A percentile compares a stretch with the other conserved stretches of the same genome.
Conservation (phyloP, 345 rosid genomes). For the Viola odorata region DNA sequence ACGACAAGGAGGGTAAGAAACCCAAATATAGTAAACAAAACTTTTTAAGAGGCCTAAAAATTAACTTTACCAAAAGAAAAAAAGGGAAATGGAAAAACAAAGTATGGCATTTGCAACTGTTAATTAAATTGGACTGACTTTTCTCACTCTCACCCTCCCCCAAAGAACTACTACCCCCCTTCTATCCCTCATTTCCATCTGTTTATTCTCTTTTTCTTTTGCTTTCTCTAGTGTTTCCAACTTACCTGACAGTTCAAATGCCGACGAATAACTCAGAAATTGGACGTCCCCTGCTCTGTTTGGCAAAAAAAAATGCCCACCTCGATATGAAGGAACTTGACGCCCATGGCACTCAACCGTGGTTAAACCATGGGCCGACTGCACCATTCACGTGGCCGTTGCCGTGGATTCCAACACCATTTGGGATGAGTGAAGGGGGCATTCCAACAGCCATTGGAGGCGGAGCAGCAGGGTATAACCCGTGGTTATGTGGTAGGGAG, state of each 20-base stretch:
- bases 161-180: conserved; percentile 15
- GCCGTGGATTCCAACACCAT: conserved; percentile 67
- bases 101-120: conserved; percentile 43
- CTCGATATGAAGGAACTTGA: not conserved
- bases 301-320: conserved; percentile 14
- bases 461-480: conserved; percentile 58
- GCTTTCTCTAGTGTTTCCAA: conserved; percentile 13
- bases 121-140: conserved; percentile 33
- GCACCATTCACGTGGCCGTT: conserved; percentile 78
- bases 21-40: not conserved
- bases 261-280: conserved; percentile 18
- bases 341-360: conserved; percentile 22
- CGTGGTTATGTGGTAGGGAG: conserved; percentile 52
- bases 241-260: conserved; percentile 38
- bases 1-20: not conserved
- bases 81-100: too few relatives aligned
- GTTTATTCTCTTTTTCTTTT: not conserved
- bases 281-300: conserved; percentile 18
- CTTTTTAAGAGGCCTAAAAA: conserved; percentile 16
- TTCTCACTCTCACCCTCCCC: not conserved
- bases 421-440: conserved; percentile 61
- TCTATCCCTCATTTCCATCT: not conserved
- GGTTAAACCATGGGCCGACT: conserved; percentile 84
- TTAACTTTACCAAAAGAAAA: conserved; percentile 7
- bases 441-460: conserved; percentile 68